Percentiles rank a stretch among this genome's conserved stretches.
Evolutionary conservation across 2,329 filamentous ascomycete genomes (phyloP).

Genomic region (Exophiala oligosperma): DNA sequence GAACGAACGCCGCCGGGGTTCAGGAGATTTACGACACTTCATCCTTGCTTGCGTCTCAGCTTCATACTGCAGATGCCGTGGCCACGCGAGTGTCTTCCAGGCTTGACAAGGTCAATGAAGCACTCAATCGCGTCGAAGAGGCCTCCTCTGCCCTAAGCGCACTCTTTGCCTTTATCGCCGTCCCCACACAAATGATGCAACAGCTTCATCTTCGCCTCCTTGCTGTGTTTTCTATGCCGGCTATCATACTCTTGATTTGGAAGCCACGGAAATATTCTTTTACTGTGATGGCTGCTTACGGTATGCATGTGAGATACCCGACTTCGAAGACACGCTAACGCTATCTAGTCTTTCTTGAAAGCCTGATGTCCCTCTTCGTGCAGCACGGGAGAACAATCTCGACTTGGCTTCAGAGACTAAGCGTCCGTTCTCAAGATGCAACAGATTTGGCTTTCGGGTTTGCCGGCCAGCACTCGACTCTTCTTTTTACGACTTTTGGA

Average conservation of each 20-base stretch:
- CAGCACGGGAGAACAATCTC: slow-evolving; percentile 9
- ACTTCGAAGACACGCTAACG: background rate
- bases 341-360: slow-evolving; percentile 18
- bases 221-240: slow-evolving; percentile 10
- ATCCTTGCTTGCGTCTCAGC: slow-evolving; percentile 13
- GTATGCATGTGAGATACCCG: slow-evolving; percentile 3
- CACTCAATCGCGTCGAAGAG: slow-evolving; percentile 16
- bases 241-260: slow-evolving; percentile 14
- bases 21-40: slow-evolving; percentile 12
- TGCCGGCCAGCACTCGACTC: background rate
- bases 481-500: background rate
- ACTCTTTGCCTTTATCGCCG: slow-evolving; percentile 15
- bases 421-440: slow-evolving; percentile 3
- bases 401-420: background rate
- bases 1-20: slow-evolving; percentile 9
- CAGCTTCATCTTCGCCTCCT: slow-evolving; percentile 19
- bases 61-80: slow-evolving; percentile 12
- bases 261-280: slow-evolving; percentile 17
- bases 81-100: slow-evolving; percentile 16
- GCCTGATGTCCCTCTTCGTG: slow-evolving; percentile 9
- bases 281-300: slow-evolving; percentile 16
- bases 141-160: slow-evolving; percentile 16
- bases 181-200: slow-evolving; percentile 12
- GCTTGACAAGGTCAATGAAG: slow-evolving; percentile 21
- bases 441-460: background rate